Conservation (phyloP, 208 protist species). For the Lotmaria passim region DNA sequence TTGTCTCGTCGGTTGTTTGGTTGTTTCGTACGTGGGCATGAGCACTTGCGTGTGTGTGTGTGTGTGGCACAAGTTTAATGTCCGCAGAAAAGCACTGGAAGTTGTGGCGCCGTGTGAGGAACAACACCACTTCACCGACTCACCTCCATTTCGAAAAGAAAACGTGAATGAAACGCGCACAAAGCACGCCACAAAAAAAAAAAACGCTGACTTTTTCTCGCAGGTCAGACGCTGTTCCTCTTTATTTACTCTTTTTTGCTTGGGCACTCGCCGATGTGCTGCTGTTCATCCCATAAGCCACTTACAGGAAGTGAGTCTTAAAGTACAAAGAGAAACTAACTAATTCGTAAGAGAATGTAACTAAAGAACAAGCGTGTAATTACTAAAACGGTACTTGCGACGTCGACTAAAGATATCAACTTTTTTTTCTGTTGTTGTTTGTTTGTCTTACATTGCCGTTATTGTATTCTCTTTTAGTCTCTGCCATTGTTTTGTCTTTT, state of each 20-base stretch:
- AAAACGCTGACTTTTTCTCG: not conserved
- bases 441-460: too few species aligned
- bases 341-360: not conserved
- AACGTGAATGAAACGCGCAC: not conserved
- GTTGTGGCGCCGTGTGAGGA: slow-evolving; percentile 10
- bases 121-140: slow-evolving; percentile 4
- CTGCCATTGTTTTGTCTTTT: too few species aligned
- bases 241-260: not conserved
- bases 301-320: not conserved
- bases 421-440: too few species aligned
- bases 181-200: not conserved
- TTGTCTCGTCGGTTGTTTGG: not conserved
- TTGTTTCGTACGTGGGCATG: not conserved
- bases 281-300: not conserved
- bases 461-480: too few species aligned
- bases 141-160: not conserved
- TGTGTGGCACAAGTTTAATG: too few species aligned
- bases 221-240: not conserved
- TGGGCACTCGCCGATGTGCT: not conserved
- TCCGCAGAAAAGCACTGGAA: not conserved
- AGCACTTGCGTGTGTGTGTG: too few species aligned
- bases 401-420: too few species aligned
- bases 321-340: not conserved
- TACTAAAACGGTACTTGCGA: too few species aligned
- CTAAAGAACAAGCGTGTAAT: not conserved